Conservation (phyloP, 2,329 filamentous ascomycete species). For the Trichoderma koningiopsis region DNA sequence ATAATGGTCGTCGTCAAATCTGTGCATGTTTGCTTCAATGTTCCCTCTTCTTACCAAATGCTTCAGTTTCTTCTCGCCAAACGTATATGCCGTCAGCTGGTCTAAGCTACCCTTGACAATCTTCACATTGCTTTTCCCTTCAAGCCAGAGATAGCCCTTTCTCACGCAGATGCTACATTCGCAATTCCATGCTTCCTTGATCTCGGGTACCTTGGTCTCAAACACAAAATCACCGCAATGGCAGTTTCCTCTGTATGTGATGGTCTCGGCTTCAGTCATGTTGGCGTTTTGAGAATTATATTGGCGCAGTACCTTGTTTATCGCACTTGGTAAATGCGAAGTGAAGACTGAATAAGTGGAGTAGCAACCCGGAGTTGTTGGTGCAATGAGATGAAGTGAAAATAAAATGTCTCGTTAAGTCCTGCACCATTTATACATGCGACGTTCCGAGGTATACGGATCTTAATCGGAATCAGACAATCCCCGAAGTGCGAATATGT, state of each 20-base stretch:
- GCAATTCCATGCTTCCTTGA: conserved; percentile 59
- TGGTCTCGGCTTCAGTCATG: conserved; percentile 29
- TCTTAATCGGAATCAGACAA: neutral
- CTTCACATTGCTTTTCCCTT: conserved; percentile 40
- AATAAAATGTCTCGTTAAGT: neutral
- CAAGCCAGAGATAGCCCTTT: conserved; percentile 48
- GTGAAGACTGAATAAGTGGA: neutral
- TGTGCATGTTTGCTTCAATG: neutral
- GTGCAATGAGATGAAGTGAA: neutral
- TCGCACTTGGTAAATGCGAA: neutral
- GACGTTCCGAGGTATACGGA: neutral
- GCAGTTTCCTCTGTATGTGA: conserved; percentile 59
- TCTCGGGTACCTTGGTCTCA: conserved; percentile 55
- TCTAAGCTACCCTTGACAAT: conserved; percentile 50
- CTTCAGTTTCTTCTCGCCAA: conserved; percentile 40
- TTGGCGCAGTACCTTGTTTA: neutral
- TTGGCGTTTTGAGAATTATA: neutral
- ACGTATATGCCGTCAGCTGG: conserved; percentile 48
- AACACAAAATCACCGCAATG: conserved; percentile 59
- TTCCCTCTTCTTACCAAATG: conserved; percentile 44
- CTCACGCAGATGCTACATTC: conserved; percentile 68
- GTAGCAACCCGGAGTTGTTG: neutral
- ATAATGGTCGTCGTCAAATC: neutral
- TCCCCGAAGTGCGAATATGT: neutral
- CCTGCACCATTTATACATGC: neutral